A percentile compares a stretch with the other conserved stretches of the same genome.
These are phyloP conservation scores for Fomitopsis serialis DNA, from an alignment of 768 basidiomycete genomes.

Conservation along the genomic window DNA sequence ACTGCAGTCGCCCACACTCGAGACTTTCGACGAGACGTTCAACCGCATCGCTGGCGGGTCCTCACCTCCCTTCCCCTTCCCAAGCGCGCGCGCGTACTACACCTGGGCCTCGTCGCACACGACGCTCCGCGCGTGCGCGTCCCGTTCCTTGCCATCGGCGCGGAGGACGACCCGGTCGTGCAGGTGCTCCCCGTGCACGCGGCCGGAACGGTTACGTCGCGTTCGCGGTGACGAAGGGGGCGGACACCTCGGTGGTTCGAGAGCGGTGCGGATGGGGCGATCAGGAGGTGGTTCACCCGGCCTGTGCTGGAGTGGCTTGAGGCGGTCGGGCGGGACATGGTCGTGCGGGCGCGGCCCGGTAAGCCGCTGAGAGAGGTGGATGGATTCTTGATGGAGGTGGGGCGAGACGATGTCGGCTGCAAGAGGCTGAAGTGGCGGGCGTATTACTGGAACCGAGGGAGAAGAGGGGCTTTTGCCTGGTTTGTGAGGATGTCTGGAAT, in stretches of 20 bases:
- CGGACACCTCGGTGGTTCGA: slow-evolving; percentile 83
- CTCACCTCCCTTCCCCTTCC: slow-evolving; percentile 40
- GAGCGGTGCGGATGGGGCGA: slow-evolving; percentile 22
- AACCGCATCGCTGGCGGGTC: slow-evolving; percentile 67
- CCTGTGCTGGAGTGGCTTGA: slow-evolving; percentile 73
- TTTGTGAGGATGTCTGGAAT: slow-evolving; percentile 30
- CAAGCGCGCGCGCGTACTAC: slow-evolving; percentile 42
- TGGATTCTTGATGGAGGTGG: slow-evolving; percentile 59
- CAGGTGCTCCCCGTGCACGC: slow-evolving; percentile 53
- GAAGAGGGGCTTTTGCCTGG: slow-evolving; percentile 55
- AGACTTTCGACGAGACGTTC: slow-evolving; percentile 55
- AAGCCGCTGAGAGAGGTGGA: slow-evolving; percentile 42
- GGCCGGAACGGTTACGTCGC: slow-evolving; percentile 45
- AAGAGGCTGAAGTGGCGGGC: slow-evolving; percentile 49
- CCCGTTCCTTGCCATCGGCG: slow-evolving; percentile 74
- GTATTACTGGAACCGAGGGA: slow-evolving; percentile 47
- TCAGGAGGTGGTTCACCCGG: slow-evolving; percentile 49
- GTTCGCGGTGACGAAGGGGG: slow-evolving; percentile 59
- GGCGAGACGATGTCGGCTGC: slow-evolving; percentile 50
- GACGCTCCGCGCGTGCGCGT: slow-evolving; percentile 54
- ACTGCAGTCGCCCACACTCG: slow-evolving; percentile 48
- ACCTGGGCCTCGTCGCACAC: slow-evolving; percentile 54
- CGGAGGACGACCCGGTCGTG: slow-evolving; percentile 75
- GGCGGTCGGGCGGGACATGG: slow-evolving; percentile 48
- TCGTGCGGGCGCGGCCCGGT: slow-evolving; percentile 27